Evolutionary conservation across 2,329 filamentous ascomycete genomes (phyloP).

Genomic region (Trematosphaeria pertusa): DNA sequence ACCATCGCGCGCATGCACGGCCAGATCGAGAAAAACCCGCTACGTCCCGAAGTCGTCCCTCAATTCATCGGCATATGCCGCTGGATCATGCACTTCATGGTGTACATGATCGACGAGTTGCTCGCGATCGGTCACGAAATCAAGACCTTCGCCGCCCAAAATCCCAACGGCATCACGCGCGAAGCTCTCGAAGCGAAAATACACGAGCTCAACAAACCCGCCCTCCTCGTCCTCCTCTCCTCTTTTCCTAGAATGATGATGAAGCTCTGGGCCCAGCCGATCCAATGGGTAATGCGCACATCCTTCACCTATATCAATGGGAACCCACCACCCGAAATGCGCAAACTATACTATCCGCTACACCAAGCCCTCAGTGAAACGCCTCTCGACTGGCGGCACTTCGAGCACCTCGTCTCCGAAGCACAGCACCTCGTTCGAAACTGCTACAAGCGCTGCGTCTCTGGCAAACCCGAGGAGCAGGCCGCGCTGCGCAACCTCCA

Average conservation of each 20-base stretch:
- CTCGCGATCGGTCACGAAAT: slow-evolving; percentile 35
- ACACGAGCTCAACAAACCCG: slow-evolving; percentile 43
- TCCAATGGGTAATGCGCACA: slow-evolving; percentile 39
- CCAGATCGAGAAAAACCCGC: slow-evolving; percentile 56
- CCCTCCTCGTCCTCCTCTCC: slow-evolving; percentile 39
- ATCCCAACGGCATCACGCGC: slow-evolving; percentile 52
- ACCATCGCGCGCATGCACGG: slow-evolving; percentile 57
- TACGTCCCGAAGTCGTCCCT: slow-evolving; percentile 44
- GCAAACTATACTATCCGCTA: slow-evolving; percentile 53
- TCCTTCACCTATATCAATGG: slow-evolving; percentile 39
- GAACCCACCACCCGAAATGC: slow-evolving; percentile 51
- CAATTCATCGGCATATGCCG: slow-evolving; percentile 70
- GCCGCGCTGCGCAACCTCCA: slow-evolving; percentile 52
- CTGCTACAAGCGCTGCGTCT: slow-evolving; percentile 59
- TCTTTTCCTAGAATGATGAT: slow-evolving; percentile 47
- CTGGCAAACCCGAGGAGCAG: slow-evolving; percentile 31
- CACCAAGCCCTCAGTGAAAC: slow-evolving; percentile 37
- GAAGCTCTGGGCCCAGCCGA: slow-evolving; percentile 43
- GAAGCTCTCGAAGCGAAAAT: slow-evolving; percentile 34
- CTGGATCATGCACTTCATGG: slow-evolving; percentile 75
- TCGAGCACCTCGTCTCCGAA: slow-evolving; percentile 60
- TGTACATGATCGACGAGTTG: slow-evolving; percentile 63
- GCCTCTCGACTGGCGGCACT: slow-evolving; percentile 54
- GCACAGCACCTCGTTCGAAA: slow-evolving; percentile 70
- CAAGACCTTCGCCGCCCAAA: slow-evolving; percentile 23